Conservation (phyloP, 2,329 filamentous ascomycete genomes). For the Metarhizium guizhouense region DNA sequence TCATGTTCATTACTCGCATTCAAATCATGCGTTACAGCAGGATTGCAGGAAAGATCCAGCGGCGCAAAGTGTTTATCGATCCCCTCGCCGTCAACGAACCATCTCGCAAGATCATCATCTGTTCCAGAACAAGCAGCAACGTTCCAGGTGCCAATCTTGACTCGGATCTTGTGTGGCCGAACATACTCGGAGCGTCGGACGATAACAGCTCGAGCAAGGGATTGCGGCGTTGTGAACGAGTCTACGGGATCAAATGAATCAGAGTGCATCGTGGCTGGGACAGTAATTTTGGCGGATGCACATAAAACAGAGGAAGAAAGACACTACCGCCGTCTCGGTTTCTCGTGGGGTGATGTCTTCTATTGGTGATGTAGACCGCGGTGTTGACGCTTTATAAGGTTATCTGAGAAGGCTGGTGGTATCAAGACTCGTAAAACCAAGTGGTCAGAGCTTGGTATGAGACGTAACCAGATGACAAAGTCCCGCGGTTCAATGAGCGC, state of each 20-base stretch:
- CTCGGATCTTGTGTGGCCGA: conserved; percentile 60
- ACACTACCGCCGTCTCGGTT: no score
- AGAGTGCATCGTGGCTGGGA: conserved; percentile 25
- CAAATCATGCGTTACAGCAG: conserved; percentile 24
- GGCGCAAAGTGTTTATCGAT: conserved; percentile 54
- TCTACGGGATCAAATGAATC: conserved; percentile 34
- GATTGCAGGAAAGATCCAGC: conserved; percentile 34
- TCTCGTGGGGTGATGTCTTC: no score
- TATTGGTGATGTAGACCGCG: no score
- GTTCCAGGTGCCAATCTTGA: conserved; percentile 96
- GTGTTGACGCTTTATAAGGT: no score
- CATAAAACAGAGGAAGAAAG: no score
- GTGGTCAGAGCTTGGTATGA: no score
- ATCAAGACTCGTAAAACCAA: no score
- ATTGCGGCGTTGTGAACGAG: conserved; percentile 38
- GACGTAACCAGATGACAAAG: no score
- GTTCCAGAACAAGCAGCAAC: conserved; percentile 77
- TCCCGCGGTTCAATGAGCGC: no score
- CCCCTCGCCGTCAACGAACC: conserved; percentile 77
- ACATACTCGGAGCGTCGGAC: conserved; percentile 74
- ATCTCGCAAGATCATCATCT: conserved; percentile 77
- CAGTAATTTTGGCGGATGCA: no score
- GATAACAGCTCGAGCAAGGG: conserved; percentile 57
- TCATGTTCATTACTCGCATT: conserved; percentile 26
- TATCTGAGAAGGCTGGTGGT: no score